A percentile compares a stretch with the other conserved stretches of the same genome.
Evolutionary conservation across 495 filamentous ascomycete genomes (phyloP).

Genomic region (Chaetomium cochliodes): DNA sequence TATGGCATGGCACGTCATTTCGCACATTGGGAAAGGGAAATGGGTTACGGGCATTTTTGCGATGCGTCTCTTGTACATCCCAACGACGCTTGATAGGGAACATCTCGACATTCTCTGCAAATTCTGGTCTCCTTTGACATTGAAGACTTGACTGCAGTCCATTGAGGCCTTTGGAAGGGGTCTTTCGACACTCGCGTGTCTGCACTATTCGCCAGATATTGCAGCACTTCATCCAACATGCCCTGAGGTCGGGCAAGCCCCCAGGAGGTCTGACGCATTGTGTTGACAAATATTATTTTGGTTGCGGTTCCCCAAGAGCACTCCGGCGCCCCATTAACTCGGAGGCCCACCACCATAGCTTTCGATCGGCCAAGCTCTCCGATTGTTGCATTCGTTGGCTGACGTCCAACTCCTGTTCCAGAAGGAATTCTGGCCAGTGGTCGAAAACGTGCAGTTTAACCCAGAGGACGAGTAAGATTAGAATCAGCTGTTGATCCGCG

Average conservation of each 20-base stretch:
- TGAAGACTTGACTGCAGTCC: not conserved
- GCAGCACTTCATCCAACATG: not conserved
- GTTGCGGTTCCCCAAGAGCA: not conserved
- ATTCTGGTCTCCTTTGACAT: not conserved
- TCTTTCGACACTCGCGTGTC: not conserved
- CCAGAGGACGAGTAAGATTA: constrained; percentile 15
- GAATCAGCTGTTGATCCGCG: constrained; percentile 9
- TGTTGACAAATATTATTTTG: not conserved
- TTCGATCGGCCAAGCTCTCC: not conserved
- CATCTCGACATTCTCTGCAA: constrained; percentile 24
- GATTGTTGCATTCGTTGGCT: not conserved
- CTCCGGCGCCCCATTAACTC: not conserved
- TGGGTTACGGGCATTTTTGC: constrained; percentile 22
- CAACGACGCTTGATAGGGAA: constrained; percentile 24
- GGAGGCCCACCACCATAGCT: not conserved
- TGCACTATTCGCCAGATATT: not conserved
- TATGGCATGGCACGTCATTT: constrained; percentile 28
- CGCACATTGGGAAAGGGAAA: constrained; percentile 21
- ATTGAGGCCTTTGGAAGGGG: not conserved
- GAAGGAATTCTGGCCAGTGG: constrained; percentile 22
- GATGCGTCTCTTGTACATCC: constrained; percentile 26
- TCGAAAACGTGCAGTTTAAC: constrained; percentile 14
- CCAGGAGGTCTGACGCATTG: not conserved
- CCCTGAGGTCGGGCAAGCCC: not conserved
- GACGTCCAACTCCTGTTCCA: constrained; percentile 7